phyloP scores from a whole-genome alignment of 2,329 filamentous ascomycete species.

The Calonectria multiphialidica region DNA sequence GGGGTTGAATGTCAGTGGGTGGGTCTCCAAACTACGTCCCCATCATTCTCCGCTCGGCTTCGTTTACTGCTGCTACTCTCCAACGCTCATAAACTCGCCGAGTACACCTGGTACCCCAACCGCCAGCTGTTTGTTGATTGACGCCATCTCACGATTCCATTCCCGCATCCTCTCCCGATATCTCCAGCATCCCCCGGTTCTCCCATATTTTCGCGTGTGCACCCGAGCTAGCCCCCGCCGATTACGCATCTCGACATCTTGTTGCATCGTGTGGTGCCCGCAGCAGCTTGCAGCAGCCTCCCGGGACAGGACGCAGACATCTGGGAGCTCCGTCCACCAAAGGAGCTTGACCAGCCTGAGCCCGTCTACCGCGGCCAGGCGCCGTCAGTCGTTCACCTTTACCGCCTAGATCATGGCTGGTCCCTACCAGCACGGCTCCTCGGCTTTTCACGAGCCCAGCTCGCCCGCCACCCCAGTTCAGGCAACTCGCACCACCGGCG shows the following conservation, averaged over 20 bases:
- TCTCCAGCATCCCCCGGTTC: not conserved
- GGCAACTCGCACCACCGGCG: conserved; percentile 31
- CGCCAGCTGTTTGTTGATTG: conserved; percentile 30
- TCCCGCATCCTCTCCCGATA: conserved; percentile 14
- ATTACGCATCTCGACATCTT: conserved; percentile 28
- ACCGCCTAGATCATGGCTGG: conserved; percentile 35
- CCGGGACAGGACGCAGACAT: conserved; percentile 27
- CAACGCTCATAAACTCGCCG: conserved; percentile 6
- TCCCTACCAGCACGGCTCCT: conserved; percentile 40
- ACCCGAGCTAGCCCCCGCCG: conserved; percentile 28
- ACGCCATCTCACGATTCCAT: conserved; percentile 12
- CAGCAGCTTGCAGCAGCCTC: conserved; percentile 25
- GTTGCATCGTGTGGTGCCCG: conserved; percentile 25
- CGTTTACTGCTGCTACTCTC: conserved; percentile 22
- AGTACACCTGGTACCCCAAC: conserved; percentile 27
- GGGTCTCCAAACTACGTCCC: conserved; percentile 43
- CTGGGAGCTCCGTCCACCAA: conserved; percentile 25
- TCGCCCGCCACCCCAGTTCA: conserved; percentile 31
- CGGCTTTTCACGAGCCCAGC: conserved; percentile 36
- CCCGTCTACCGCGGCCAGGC: conserved; percentile 7
- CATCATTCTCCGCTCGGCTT: conserved; percentile 40
- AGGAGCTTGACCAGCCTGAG: conserved; percentile 26
- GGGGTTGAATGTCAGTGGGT: conserved; percentile 30
- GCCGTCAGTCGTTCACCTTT: conserved; percentile 6
- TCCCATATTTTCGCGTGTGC: conserved; percentile 18